Evolutionary conservation across 2,329 filamentous ascomycete genomes (phyloP), one percentile per base, ranked within the genome.

Genomic region (Colletotrichum filicis): DNA sequence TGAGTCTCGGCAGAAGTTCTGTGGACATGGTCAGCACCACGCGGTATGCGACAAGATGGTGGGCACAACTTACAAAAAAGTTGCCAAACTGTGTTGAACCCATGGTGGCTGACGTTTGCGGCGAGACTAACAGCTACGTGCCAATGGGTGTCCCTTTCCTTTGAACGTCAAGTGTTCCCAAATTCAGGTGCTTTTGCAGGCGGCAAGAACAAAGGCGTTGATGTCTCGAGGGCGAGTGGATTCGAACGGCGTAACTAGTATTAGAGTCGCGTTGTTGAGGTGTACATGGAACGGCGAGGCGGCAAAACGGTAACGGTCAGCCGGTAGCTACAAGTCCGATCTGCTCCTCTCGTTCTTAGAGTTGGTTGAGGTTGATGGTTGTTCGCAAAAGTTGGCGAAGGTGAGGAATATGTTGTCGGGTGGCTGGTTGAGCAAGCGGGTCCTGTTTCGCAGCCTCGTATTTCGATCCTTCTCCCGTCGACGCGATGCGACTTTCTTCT

Each of bases 1-100:
- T 78, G 94, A 94, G 85, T 95, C 93, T 81, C 90, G 92, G 88
- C 94, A 97, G 82, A 97, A 95, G 80, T 93, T 86, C 93, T 96
- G 79, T 79, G 72, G 26, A 52, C 12, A 14, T 26, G 28, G 46
- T 73, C 22, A 73, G 66, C 56, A 70, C 68, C 60, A 63, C 26
- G 65, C 26, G 74, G 37, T n/a, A 62, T 19, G 28, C 32, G 19
- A 12, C 24, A 14, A 16, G 46, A 57, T 26, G 55, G 35, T 58
- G 12, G 56, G 68, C 19, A 55, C 24, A 8, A 77, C 83, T 79
- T 85, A 91, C 89, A 79, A 88, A 81, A 76, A 91, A 91, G 77
- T 91, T 90, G 74, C 89, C 89, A 81, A 91, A 91, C 66, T 88
- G 84, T 75, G 89, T 91, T 74, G 88, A 90, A 77, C 89, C 89